phyloP scores from a whole-genome alignment of 78 protist genomes.

The Dictyostelium brefeldianum region DNA sequence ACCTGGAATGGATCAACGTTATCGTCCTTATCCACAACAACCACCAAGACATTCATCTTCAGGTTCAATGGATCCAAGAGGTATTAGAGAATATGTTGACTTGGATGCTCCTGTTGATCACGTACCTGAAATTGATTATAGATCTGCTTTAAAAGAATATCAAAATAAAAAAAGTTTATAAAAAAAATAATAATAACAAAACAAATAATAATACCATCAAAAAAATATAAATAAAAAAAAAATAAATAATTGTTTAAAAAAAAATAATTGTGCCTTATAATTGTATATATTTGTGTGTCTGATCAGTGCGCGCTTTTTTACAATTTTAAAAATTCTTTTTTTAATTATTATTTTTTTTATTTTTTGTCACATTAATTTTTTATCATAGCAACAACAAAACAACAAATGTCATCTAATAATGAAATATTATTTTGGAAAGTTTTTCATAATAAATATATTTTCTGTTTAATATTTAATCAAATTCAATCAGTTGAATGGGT shows the following conservation, averaged over 20 bases:
- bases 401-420: no score
- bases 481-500: not conserved
- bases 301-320: no score
- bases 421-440: constrained; percentile 12
- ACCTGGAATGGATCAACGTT: not conserved
- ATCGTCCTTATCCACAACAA: constrained; percentile 51
- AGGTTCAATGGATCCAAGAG: constrained; percentile 33
- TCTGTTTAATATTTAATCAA: not conserved
- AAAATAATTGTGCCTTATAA: not conserved
- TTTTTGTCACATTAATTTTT: no score
- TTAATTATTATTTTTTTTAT: no score
- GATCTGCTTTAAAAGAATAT: constrained; percentile 57
- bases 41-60: not conserved
- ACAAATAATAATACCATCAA: not conserved
- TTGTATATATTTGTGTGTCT: no score
- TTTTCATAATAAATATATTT: not conserved
- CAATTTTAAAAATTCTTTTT: no score
- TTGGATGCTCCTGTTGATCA: constrained; percentile 47
- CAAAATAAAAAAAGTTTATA: constrained; percentile 59
- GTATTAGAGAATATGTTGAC: constrained; percentile 66
- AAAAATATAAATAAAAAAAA: not conserved
- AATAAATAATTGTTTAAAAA: not conserved
- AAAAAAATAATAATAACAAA: not conserved
- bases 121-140: constrained; percentile 56
- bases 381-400: no score